phyloP scores from a whole-genome alignment of 2,329 filamentous ascomycete species.

The Teratosphaeria destructans region DNA sequence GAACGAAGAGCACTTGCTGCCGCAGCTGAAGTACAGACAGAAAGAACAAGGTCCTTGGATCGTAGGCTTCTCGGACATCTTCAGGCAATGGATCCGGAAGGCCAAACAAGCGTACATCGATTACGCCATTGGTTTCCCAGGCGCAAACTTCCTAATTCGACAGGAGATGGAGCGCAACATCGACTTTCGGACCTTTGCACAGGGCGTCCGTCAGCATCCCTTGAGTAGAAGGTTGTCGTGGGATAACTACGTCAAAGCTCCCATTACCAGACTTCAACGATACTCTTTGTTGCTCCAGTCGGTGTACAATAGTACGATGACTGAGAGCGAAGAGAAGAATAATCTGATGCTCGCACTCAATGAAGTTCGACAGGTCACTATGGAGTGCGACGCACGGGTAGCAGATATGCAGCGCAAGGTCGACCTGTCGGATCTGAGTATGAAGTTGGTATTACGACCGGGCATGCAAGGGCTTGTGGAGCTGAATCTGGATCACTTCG shows the following conservation, averaged over 20 bases:
- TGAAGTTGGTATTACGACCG: constrained; percentile 73
- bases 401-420: constrained; percentile 89
- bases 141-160: constrained; percentile 71
- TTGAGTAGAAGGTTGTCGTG: constrained; percentile 75
- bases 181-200: constrained; percentile 75
- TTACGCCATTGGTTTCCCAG: constrained; percentile 79
- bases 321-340: constrained; percentile 79
- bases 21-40: constrained; percentile 92
- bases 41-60: constrained; percentile 96
- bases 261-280: constrained; percentile 83
- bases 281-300: constrained; percentile 76
- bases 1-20: constrained; percentile 84
- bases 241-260: constrained; percentile 88
- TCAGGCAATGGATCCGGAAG: constrained; percentile 96
- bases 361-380: constrained; percentile 79
- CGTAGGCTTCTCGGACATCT: constrained; percentile 87
- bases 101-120: constrained; percentile 81
- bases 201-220: constrained; percentile 67
- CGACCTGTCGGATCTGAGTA: constrained; percentile 70
- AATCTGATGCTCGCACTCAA: constrained; percentile 77
- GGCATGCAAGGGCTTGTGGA: constrained; percentile 74
- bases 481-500: constrained; percentile 87
- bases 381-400: constrained; percentile 86
- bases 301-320: constrained; percentile 71
- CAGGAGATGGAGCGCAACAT: constrained; percentile 77